Evolutionary conservation across 805 yeast genomes (phyloP), one percentile per base, ranked within the genome.

Genomic region (Saccharomycopsis amapae): DNA sequence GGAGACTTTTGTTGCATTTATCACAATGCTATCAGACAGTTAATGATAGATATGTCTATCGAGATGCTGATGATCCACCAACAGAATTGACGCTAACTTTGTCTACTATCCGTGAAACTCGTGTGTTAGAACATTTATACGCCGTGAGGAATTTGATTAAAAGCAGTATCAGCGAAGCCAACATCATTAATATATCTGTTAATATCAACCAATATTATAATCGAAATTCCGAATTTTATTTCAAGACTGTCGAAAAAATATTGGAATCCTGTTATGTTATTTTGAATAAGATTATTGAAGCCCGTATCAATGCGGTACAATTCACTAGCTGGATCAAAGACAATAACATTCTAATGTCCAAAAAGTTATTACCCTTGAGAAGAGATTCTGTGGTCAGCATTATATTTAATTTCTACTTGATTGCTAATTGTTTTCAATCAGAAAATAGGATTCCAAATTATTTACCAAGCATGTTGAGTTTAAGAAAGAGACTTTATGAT

Each of bases 301-400:
- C 78, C 1, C 61, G 78, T 53, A 67, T 72, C 45, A 66, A 73
- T n/a, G 71, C 74, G 17, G 56, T 68, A 2, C 68, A 65, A 50
- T 73, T 73, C 56, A 68, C 66, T 47, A 65, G 70, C 23, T 71
- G 69, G 69, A 69, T 68, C 24, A 60, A 62, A 32, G 77, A 71
- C 49, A 49, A 55, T 15, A 62, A 67, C 45, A 57, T 59, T n/a
- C 60, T 59, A 15, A 62, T 62, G 1, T 68, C 72, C 0, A 58
- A 64, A 33, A 63, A 67, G 4, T 53, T 73, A 31, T 46, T 70
- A 28, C 63, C 76, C 0, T 56, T 66, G 12, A 62, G 78, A 49
- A 64, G 77, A 53, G 76, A 73, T 42, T 63, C 73, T 19, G 73
- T 69, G 4, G 66, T 76, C 0, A 62, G 76, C 0, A 72, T 69